phyloP scores from a whole-genome alignment of 1,284 basidiomycete species.

The Trametes sp. region DNA sequence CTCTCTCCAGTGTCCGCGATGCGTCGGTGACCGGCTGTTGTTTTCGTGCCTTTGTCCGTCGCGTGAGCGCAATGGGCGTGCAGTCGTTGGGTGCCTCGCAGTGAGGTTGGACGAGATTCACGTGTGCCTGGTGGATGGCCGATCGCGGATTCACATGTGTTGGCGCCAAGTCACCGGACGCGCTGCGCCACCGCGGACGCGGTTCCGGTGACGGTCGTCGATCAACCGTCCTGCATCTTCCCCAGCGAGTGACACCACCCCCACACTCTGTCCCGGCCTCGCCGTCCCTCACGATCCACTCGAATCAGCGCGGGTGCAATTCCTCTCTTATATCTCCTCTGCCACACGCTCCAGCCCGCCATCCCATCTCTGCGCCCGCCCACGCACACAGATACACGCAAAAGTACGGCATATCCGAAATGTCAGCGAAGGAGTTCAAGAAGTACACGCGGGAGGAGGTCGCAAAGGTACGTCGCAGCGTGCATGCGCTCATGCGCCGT shows the following conservation, averaged over 20 bases:
- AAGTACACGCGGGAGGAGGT: constrained; percentile 61
- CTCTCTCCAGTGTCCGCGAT: not conserved
- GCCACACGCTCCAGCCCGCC: not conserved
- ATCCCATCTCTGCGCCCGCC: not conserved
- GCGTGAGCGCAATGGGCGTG: not conserved
- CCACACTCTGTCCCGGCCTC: not conserved
- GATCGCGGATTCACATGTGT: constrained; percentile 17
- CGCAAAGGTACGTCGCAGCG: constrained; percentile 50
- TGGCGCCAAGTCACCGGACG: constrained; percentile 6
- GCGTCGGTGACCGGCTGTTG: not conserved
- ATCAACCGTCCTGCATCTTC: not conserved
- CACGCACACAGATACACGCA: not conserved
- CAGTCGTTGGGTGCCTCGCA: constrained; percentile 1
- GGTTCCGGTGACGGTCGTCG: not conserved
- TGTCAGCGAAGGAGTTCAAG: constrained; percentile 55
- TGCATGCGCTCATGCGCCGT: not conserved
- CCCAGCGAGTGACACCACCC: constrained; percentile 5
- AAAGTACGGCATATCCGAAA: constrained; percentile 28
- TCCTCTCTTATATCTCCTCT: constrained; percentile 8
- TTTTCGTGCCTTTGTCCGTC: not conserved
- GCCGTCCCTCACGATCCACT: not conserved
- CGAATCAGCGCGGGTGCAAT: constrained; percentile 24
- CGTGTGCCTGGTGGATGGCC: not conserved
- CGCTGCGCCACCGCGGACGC: constrained; percentile 1
- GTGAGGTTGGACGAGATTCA: not conserved